Evolutionary conservation across 495 filamentous ascomycete species (phyloP).

Genomic region (Penicillium lagena): DNA sequence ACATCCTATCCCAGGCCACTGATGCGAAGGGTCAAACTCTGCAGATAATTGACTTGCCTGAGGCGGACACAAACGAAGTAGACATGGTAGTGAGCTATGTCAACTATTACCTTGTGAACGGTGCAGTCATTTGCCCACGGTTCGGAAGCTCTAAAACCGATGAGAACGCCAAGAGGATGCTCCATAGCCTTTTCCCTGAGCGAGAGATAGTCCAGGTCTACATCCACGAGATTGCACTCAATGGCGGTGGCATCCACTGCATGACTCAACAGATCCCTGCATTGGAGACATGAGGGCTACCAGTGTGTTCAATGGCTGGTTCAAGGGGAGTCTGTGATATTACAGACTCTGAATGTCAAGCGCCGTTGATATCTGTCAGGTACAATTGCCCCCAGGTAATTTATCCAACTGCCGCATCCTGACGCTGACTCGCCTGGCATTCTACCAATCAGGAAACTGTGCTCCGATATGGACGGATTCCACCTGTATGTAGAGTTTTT

Average conservation of each 20-base stretch:
- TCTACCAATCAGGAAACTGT: no score
- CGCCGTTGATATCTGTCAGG: no score
- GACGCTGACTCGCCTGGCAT: no score
- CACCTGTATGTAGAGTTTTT: no score
- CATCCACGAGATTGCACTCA: background rate
- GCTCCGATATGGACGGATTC: no score
- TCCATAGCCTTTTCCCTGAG: background rate
- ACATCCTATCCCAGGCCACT: background rate
- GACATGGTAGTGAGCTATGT: background rate
- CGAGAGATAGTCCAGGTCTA: background rate
- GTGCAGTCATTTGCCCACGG: background rate
- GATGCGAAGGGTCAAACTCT: slow-evolving; percentile 1
- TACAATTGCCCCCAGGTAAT: no score
- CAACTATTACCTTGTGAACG: background rate
- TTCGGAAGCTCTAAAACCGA: background rate
- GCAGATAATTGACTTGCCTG: background rate
- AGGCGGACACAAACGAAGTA: background rate
- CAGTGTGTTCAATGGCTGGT: no score
- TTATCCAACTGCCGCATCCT: no score
- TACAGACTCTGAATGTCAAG: no score
- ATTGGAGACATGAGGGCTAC: background rate
- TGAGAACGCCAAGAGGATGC: background rate
- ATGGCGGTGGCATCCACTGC: slow-evolving; percentile 1
- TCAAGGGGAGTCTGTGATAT: no score
- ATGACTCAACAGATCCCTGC: background rate